phyloP scores from a whole-genome alignment of 2,329 filamentous ascomycete genomes.

The Metarhizium humberi region DNA sequence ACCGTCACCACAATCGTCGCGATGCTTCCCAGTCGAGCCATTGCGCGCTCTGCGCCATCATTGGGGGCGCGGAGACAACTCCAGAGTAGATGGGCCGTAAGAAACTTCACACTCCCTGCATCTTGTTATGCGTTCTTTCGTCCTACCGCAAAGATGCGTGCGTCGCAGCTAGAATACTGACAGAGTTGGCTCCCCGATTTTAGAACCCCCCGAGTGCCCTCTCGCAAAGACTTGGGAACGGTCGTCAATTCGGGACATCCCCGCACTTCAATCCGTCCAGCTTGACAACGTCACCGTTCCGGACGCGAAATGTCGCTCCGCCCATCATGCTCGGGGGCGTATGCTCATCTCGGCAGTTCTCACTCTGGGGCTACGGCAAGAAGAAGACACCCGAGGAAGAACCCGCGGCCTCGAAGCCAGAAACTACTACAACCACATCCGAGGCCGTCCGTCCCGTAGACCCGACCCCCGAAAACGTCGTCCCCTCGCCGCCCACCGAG shows the following conservation, averaged over 20 bases:
- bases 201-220: conserved; percentile 17
- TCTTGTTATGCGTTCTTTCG: not conserved
- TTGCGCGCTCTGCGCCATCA: conserved; percentile 29
- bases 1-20: conserved; percentile 11
- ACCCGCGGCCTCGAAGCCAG: conserved; percentile 8
- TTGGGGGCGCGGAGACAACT: conserved; percentile 20
- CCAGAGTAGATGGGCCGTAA: conserved; percentile 19
- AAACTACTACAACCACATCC: conserved; percentile 11
- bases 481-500: conserved; percentile 12
- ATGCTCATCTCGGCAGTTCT: conserved; percentile 20
- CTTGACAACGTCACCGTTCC: conserved; percentile 15
- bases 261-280: conserved; percentile 13
- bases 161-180: not conserved
- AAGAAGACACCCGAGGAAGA: conserved; percentile 12
- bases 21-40: conserved; percentile 38
- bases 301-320: conserved; percentile 12
- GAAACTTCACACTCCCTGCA: not conserved
- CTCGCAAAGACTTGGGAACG: conserved; percentile 21
- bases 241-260: conserved; percentile 26
- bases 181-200: not conserved
- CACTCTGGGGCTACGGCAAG: conserved; percentile 25
- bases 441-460: conserved; percentile 5
- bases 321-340: conserved; percentile 22
- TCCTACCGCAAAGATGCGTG: not conserved
- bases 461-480: conserved; percentile 5